Percentiles rank a stretch among this genome's conserved stretches.
phyloP scores from a whole-genome alignment of 768 basidiomycete genomes.

The Serpula lacrymans region DNA sequence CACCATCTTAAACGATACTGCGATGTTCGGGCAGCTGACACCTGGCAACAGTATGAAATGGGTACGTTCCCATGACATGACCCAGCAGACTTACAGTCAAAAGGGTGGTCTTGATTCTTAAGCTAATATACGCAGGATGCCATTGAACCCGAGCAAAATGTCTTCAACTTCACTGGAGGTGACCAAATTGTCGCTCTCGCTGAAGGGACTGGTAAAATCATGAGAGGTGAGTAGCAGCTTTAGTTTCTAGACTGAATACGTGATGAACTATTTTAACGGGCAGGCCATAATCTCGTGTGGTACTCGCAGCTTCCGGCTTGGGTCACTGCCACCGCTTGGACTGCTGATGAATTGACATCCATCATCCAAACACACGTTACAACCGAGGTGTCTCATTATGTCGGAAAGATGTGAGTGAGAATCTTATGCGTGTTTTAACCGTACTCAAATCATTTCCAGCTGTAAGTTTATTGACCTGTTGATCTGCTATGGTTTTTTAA shows the following conservation, averaged over 20 bases:
- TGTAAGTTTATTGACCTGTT: not conserved
- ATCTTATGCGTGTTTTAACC: not conserved
- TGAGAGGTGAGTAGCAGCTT: conserved; percentile 7
- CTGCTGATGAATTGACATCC: conserved; percentile 37
- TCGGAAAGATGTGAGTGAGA: conserved; percentile 43
- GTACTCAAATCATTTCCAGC: not conserved
- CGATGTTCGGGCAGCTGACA: conserved; percentile 42
- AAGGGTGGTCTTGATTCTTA: not conserved
- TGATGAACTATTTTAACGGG: not conserved
- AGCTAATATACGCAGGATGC: not conserved
- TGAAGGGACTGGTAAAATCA: conserved; percentile 14
- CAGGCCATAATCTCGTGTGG: conserved; percentile 47
- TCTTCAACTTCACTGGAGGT: conserved; percentile 18
- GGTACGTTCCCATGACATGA: conserved; percentile 21
- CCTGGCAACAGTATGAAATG: conserved; percentile 46
- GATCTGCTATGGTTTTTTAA: not conserved
- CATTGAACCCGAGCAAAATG: conserved; percentile 20
- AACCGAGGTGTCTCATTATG: conserved; percentile 50
- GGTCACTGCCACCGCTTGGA: conserved; percentile 43
- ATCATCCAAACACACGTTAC: conserved; percentile 48
- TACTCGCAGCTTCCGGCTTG: conserved; percentile 51
- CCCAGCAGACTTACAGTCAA: no score
- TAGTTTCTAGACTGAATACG: not conserved
- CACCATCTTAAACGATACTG: conserved; percentile 32
- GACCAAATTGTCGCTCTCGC: conserved; percentile 18